phyloP scores from a whole-genome alignment of 2,329 filamentous ascomycete species.

The Colletotrichum tropicale region DNA sequence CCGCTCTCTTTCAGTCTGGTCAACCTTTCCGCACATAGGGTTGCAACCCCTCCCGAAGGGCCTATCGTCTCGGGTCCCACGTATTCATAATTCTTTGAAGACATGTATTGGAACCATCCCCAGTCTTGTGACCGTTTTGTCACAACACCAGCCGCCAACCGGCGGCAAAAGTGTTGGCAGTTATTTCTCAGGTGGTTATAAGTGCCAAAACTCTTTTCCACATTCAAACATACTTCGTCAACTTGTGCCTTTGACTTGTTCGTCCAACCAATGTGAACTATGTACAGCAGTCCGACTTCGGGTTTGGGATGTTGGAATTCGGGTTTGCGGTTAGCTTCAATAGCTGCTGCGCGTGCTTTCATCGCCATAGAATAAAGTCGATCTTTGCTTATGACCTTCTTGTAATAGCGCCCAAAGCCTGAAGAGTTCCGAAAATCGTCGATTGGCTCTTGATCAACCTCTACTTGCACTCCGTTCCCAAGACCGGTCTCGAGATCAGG shows the following conservation, averaged over 20 bases:
- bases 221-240: neutral
- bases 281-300: neutral
- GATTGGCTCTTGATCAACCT: neutral
- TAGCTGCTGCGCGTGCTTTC: neutral
- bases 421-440: neutral
- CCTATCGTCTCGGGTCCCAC: neutral
- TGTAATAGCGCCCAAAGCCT: neutral
- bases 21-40: neutral
- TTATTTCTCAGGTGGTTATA: neutral
- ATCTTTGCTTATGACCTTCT: neutral
- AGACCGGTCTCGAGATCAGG: neutral
- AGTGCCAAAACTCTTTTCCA: neutral
- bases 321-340: neutral
- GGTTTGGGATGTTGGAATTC: neutral
- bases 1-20: neutral
- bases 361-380: neutral
- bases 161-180: neutral
- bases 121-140: neutral
- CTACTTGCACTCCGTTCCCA: neutral
- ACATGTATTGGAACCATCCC: neutral
- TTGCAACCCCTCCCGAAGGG: neutral
- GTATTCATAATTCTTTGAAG: neutral
- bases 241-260: neutral
- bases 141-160: neutral
- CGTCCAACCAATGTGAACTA: neutral